Base-by-base conservation (phyloP, 495 filamentous ascomycete species). In the Bathelium albidoporum region DNA sequence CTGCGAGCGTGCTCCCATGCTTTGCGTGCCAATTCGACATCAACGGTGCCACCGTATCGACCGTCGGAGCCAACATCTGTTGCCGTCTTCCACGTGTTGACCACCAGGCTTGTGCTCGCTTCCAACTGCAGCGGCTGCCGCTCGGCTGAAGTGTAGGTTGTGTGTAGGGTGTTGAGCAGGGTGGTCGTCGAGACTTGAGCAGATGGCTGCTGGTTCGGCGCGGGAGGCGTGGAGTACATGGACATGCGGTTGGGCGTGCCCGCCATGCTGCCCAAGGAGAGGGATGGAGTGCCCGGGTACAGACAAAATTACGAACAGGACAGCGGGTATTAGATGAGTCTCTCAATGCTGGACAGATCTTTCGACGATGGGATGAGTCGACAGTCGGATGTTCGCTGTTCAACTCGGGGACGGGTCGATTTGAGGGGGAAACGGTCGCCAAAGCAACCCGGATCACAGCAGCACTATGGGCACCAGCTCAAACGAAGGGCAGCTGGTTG, bases 1-100 rank as follows among this genome's bases (percentile, higher is more conserved):
- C 94, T 82, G 66, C 94, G 82, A 60, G 95, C 94, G 82, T 98
- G 94, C 76, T 98, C 94, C 94, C 94, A 98, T 31, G 91, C 94
- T 70, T 90, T 82, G 18, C 85, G 79, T 1, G 88, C 90, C 61
- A 98, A 70, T 26, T 89, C 86, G 61, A 81, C 77, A 70, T 98
- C 94, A 41, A 97, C 82, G 0, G 87, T 89, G 26, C 89, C 90
- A 29, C 89, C 90, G 41, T 76, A 76, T 16, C 80, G 81, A 31
- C 87, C 89, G 69, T 89, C 85, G 0, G 80, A 80, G 55, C 83
- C 81, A 2, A 79, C 73, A 66, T 86, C 85, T 12, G 83, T 79
- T 7, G 89, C 89, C 2, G 88, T 95, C 28, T 91, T 80, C 90
- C 91, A 96, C 65, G 93, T 95, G 75, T 97, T 97, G 61, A 97